These are phyloP conservation scores for Tetracladium marchalianum DNA, from an alignment of 495 filamentous ascomycete species.

Conservation along the genomic window DNA sequence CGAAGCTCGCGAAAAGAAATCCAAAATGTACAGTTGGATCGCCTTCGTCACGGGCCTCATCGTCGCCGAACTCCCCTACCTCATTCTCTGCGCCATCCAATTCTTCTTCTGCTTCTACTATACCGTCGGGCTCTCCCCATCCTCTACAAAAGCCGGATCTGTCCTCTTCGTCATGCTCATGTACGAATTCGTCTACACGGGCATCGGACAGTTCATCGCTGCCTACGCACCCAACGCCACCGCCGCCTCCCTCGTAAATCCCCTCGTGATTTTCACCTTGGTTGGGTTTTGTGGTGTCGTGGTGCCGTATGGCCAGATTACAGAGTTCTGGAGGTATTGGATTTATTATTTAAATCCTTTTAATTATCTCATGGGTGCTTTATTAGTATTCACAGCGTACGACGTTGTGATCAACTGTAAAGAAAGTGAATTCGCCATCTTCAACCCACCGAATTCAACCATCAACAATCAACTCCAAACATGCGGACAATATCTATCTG, in stretches of 20 bases:
- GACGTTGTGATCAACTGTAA: slow-evolving; percentile 45
- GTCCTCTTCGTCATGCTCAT: slow-evolving; percentile 35
- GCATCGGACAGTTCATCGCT: slow-evolving; percentile 41
- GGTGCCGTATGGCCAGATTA: slow-evolving; percentile 39
- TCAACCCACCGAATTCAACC: slow-evolving; percentile 40
- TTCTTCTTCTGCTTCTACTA: slow-evolving; percentile 55
- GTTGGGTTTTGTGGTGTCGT: slow-evolving; percentile 47
- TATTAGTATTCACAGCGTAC: slow-evolving; percentile 45
- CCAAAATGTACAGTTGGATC: slow-evolving; percentile 67
- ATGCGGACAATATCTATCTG: slow-evolving; percentile 15
- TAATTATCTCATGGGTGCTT: slow-evolving; percentile 41
- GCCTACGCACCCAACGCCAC: slow-evolving; percentile 46
- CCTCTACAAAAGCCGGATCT: slow-evolving; percentile 31
- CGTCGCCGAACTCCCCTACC: slow-evolving; percentile 51
- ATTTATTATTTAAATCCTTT: slow-evolving; percentile 48
- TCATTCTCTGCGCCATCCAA: slow-evolving; percentile 42
- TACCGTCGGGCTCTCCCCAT: slow-evolving; percentile 38
- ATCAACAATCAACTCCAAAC: too few species aligned
- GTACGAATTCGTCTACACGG: slow-evolving; percentile 38
- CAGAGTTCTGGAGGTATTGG: slow-evolving; percentile 51
- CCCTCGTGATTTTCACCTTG: slow-evolving; percentile 39
- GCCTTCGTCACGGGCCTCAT: slow-evolving; percentile 41
- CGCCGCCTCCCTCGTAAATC: slow-evolving; percentile 43
- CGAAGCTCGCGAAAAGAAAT: slow-evolving; percentile 58
- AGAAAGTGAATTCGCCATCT: slow-evolving; percentile 44